Base-by-base conservation (phyloP, 1,284 basidiomycete genomes). In the Fomitopsis palustris region DNA sequence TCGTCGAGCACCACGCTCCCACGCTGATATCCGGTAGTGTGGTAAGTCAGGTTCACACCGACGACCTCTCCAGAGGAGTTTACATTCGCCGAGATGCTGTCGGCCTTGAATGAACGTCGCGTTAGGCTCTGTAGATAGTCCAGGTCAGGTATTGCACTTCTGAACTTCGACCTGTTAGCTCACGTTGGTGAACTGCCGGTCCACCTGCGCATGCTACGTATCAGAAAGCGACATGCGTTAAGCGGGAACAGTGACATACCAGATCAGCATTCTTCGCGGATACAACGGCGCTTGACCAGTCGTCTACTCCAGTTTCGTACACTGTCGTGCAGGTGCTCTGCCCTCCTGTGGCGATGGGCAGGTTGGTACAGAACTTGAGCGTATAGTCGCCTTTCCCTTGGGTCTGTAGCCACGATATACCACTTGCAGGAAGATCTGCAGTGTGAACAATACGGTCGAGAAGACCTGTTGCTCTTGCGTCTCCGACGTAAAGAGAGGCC, bases 401-500 rank as follows among this genome's bases (percentile, higher is more conserved):
- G 7, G 2, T 47, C 29, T 73, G 72, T 17, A 80, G 69, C 60
- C 74, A 77, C 1, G 78, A 75, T 25, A 82, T 72, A 51, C 79
- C 75, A 4, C 64, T 57, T 1, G 65, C 29, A 1, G 78, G 76
- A 42, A 82, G 74, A 1, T 72, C 57, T 5, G 76, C 79, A 0
- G 70, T 68, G 4, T 68, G 55, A 21, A 79, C 70, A 59, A 85
- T 76, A 8, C 64, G 67, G 21, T 70, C 67, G 14, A 81, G 69
- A 35, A 83, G 64, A 5, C 65, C 58, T 56, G 69, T 67, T 61
- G 79, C 80, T 39, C 77, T 68, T 17, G 74, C 65, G 65, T 86
- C 82, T 60, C 79, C 63, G 31, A 74, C 74, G 66, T 77, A 80
- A 7, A 83, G 72, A 35, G 83, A 72, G 1, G 80, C 77, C 64